Base-by-base conservation (phyloP, 805 yeast species). In the Zygotorulaspora chibaensis region DNA sequence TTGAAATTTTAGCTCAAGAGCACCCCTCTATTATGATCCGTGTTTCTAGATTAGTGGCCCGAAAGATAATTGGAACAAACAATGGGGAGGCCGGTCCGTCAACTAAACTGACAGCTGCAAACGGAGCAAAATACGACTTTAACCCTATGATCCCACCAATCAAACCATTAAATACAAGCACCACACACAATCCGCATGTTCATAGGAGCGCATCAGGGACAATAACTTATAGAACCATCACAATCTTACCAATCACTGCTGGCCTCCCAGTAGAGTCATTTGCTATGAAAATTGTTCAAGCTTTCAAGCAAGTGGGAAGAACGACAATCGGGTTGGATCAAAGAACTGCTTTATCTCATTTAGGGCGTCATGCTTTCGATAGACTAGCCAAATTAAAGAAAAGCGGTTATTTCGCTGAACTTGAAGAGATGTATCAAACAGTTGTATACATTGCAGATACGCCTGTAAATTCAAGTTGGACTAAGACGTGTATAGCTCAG, bases 291-390 rank as follows among this genome's bases (percentile, higher is more conserved):
- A 71, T 91, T 39, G 79, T 83, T 0, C 68, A 71, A n/a, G 87
- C 96, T 0, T 78, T 90, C 52, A 77, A 80, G 55, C 75, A 75
- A 30, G 83, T 86, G 37, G 90, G 89, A 2, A 74, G 84, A 30
- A 72, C 81, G 1, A 93, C 87, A 2, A 81, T 85, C 43, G 79
- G 87, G 1, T 70, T 91, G n/a, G 87, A 89, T 55, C 95, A 89
- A 60, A 82, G 95, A 0, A 76, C 90, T 0, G 81, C 90, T 0
- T 69, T 91, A 46, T 75, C 77, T 3, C 90, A 87, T 61, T 69
- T 91, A 50, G 99, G 99, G 1, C 76, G 87, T 43, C 87, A 90
- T 66, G 97, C 98, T 0, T 93, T 93, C 71, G 96, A 88, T 63
- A 88, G 81, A 55, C 72, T 93, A 38, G 87, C 96, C 0, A 81